A percentile compares a stretch with the other conserved stretches of the same genome.
phyloP scores from a whole-genome alignment of 2,329 filamentous ascomycete genomes.

The Metarhizium brunneum region DNA sequence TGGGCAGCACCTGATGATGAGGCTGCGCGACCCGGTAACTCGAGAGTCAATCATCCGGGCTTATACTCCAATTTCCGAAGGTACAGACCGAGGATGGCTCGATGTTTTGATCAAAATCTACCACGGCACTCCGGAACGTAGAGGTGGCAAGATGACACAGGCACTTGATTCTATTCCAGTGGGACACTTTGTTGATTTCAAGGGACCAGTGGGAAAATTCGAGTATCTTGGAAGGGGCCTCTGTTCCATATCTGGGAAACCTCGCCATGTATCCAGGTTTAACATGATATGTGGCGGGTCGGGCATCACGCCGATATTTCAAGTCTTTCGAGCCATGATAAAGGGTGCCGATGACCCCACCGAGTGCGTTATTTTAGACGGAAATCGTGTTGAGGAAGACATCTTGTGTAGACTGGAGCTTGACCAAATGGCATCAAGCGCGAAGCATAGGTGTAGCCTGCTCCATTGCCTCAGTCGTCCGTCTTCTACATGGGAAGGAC shows the following conservation, averaged over 20 bases:
- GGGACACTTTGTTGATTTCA: conserved; percentile 71
- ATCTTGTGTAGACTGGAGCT: conserved; percentile 73
- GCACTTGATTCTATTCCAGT: conserved; percentile 65
- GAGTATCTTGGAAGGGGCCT: conserved; percentile 62
- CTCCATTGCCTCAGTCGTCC: conserved; percentile 62
- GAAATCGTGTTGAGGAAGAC: conserved; percentile 68
- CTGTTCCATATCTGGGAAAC: conserved; percentile 50
- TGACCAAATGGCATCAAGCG: conserved; percentile 48
- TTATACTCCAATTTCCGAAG: conserved; percentile 75
- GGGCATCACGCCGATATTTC: conserved; percentile 89
- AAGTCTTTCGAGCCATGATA: conserved; percentile 68
- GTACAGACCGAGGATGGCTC: conserved; percentile 49
- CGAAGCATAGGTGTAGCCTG: conserved; percentile 50
- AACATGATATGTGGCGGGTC: conserved; percentile 82
- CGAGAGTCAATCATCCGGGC: conserved; percentile 69
- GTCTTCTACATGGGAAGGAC: conserved; percentile 55
- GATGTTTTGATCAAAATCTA: conserved; percentile 81
- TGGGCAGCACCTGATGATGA: conserved; percentile 82
- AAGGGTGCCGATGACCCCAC: conserved; percentile 55
- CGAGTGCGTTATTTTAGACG: conserved; percentile 63
- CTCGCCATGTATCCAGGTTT: conserved; percentile 54
- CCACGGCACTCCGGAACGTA: conserved; percentile 43
- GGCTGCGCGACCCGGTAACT: conserved; percentile 62
- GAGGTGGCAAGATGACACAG: conserved; percentile 74
- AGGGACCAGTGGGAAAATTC: conserved; percentile 81